A percentile compares a stretch with the other conserved stretches of the same genome.
phyloP scores from a whole-genome alignment of 2,329 filamentous ascomycete species.

The Daldinia sp. region DNA sequence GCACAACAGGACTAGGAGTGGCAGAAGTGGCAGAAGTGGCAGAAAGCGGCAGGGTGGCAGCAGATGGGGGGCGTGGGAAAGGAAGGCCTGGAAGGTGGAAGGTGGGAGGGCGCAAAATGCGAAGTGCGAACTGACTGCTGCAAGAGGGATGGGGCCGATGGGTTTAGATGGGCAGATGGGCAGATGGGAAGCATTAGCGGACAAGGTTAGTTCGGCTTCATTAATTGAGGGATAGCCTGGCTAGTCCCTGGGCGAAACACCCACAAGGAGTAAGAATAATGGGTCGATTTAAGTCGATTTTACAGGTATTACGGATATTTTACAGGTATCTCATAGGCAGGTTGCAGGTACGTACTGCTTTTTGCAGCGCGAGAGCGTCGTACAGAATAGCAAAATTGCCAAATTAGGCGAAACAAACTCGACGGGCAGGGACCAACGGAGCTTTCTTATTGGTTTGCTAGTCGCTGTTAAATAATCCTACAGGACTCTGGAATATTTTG shows the following conservation, averaged over 20 bases:
- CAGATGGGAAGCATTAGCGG: conserved; percentile 18
- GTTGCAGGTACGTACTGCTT: conserved; percentile 21
- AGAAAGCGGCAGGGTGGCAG: neutral
- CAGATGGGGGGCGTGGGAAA: conserved; percentile 18
- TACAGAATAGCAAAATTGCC: conserved; percentile 26
- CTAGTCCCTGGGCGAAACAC: conserved; percentile 30
- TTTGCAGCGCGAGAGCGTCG: neutral
- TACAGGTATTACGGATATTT: too few species aligned
- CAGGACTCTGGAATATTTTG: conserved; percentile 14
- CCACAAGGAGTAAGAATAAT: conserved; percentile 23
- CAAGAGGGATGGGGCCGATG: conserved; percentile 14
- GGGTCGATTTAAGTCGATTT: conserved; percentile 12
- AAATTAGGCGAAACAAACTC: conserved; percentile 36
- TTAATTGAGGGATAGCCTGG: conserved; percentile 33
- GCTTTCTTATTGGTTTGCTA: conserved; percentile 30
- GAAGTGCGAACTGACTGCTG: neutral
- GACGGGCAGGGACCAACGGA: conserved; percentile 4
- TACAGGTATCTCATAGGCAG: too few species aligned
- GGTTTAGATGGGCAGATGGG: conserved; percentile 13
- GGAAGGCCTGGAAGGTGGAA: conserved; percentile 10
- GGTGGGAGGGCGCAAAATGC: conserved; percentile 2
- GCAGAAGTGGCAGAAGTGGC: neutral
- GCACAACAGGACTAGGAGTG: conserved; percentile 4
- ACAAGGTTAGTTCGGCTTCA: conserved; percentile 30
- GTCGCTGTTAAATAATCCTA: conserved; percentile 34